These are phyloP conservation scores for Pontederia paniculata DNA, from an alignment of 176 grass and related monocot species.

Conservation along the genomic window DNA sequence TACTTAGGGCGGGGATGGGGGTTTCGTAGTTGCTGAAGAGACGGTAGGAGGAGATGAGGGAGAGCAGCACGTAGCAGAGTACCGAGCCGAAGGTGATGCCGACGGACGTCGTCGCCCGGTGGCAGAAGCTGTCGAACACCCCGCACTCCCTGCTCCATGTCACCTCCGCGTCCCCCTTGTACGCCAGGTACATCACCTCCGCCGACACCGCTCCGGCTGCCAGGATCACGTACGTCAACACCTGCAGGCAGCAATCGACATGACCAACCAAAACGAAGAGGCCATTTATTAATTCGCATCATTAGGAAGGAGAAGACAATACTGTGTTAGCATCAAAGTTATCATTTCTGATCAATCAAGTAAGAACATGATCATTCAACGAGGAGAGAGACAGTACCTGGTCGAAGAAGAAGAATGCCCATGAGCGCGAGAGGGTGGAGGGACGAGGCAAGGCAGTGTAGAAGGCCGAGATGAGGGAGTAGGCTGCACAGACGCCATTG, in stretches of 20 bases:
- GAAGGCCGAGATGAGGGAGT: conserved; percentile 61
- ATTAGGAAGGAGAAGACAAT: background rate
- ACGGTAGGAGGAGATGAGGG: conserved; percentile 79
- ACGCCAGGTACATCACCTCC: conserved; percentile 79
- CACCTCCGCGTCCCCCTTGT: conserved; percentile 75
- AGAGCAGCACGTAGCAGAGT: conserved; percentile 67
- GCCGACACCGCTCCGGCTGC: conserved; percentile 58
- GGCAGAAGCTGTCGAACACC: conserved; percentile 65
- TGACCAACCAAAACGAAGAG: background rate
- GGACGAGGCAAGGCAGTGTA: conserved; percentile 49
- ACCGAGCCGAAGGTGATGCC: conserved; percentile 74
- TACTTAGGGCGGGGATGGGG: conserved; percentile 33
- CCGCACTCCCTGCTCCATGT: conserved; percentile 86
- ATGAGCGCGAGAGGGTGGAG: conserved; percentile 39
- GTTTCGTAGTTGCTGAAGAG: conserved; percentile 82
- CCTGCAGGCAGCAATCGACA: conserved; percentile 13
- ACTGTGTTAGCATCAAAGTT: too few relatives aligned
- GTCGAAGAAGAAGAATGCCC: conserved; percentile 80
- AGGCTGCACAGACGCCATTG: conserved; percentile 72
- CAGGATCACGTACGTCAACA: conserved; percentile 72
- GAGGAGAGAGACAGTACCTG: conserved; percentile 33
- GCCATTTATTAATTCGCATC: background rate
- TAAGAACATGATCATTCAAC: too few relatives aligned
- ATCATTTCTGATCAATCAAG: too few relatives aligned
- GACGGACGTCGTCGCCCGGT: conserved; percentile 49